Evolutionary conservation across 2,329 filamentous ascomycete genomes (phyloP).

Genomic region (Elsinoe necatrix): DNA sequence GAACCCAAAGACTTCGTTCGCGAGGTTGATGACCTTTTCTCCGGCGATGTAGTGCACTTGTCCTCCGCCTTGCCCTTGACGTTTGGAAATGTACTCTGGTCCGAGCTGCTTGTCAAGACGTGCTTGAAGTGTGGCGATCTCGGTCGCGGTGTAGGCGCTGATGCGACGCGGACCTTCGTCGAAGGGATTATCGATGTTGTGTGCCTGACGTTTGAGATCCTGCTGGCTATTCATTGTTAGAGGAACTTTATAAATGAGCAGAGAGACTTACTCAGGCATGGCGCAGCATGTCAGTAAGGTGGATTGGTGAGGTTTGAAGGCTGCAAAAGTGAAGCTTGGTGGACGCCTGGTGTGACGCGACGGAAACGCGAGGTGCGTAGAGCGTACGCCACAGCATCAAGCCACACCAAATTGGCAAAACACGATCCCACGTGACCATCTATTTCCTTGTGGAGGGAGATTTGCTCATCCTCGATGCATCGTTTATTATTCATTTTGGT

Average conservation of each 20-base stretch:
- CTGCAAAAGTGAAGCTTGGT: neutral
- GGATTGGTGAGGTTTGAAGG: neutral
- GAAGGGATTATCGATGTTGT: conserved; percentile 62
- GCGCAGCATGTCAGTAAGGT: conserved; percentile 14
- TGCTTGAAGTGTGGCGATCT: conserved; percentile 80
- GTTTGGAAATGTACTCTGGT: conserved; percentile 87
- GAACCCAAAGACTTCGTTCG: conserved; percentile 93
- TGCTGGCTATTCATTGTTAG: neutral
- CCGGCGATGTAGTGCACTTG: conserved; percentile 93
- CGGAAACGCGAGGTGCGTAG: neutral
- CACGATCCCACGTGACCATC: neutral
- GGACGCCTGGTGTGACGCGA: conserved; percentile 12
- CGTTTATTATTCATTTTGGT: too few species aligned
- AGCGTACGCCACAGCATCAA: neutral
- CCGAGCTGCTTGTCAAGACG: conserved; percentile 88
- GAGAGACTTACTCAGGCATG: conserved; percentile 20
- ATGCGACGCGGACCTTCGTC: conserved; percentile 61
- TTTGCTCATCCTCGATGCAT: too few species aligned
- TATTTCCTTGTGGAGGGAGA: neutral
- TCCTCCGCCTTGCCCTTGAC: conserved; percentile 71
- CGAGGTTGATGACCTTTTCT: conserved; percentile 91
- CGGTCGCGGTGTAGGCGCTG: conserved; percentile 74
- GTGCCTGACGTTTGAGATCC: conserved; percentile 31
- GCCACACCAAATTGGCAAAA: neutral
- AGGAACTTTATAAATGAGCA: neutral